Percentiles rank a stretch among this genome's conserved stretches.
phyloP scores from a whole-genome alignment of 352 stramenopile genomes.

The Lagenidium giganteum region DNA sequence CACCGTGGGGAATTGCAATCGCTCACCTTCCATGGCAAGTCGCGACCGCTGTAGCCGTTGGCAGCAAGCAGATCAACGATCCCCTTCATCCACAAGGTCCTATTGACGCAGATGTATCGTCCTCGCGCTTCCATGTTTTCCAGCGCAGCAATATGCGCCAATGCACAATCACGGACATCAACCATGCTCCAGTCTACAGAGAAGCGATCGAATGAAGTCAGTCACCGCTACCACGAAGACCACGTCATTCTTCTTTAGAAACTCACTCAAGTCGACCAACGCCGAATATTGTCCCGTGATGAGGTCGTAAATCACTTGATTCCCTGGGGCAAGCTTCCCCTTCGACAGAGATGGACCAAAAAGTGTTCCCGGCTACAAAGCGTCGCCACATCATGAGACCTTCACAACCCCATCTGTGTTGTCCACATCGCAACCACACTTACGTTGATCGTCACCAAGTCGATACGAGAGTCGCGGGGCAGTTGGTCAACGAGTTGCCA shows the following conservation, averaged over 20 bases:
- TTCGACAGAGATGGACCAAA: constrained; percentile 72
- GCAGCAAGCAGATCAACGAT: constrained; percentile 61
- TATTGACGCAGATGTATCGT: constrained; percentile 76
- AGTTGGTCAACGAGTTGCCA: constrained; percentile 79
- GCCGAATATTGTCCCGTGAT: constrained; percentile 73
- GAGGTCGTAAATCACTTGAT: constrained; percentile 76
- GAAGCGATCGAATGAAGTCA: constrained; percentile 1
- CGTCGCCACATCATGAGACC: not conserved
- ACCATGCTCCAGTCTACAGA: constrained; percentile 71
- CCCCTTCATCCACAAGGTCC: constrained; percentile 75
- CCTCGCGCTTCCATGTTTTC: constrained; percentile 69
- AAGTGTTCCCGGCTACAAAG: constrained; percentile 44
- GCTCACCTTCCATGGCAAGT: constrained; percentile 66
- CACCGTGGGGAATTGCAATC: too few species aligned
- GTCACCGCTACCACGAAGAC: too few species aligned
- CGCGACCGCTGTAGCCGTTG: constrained; percentile 73
- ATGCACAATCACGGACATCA: constrained; percentile 67
- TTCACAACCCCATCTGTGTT: too few species aligned
- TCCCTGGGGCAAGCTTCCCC: constrained; percentile 57
- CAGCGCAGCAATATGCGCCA: constrained; percentile 62
- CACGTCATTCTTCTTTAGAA: too few species aligned
- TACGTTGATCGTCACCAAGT: constrained; percentile 75
- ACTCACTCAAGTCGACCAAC: constrained; percentile 62
- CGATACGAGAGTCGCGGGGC: constrained; percentile 54
- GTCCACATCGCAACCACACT: too few species aligned